A percentile compares a stretch with the other conserved stretches of the same genome.
These are phyloP conservation scores for Silene latifolia DNA, from an alignment of 148 eudicot genomes.

Conservation along the genomic window DNA sequence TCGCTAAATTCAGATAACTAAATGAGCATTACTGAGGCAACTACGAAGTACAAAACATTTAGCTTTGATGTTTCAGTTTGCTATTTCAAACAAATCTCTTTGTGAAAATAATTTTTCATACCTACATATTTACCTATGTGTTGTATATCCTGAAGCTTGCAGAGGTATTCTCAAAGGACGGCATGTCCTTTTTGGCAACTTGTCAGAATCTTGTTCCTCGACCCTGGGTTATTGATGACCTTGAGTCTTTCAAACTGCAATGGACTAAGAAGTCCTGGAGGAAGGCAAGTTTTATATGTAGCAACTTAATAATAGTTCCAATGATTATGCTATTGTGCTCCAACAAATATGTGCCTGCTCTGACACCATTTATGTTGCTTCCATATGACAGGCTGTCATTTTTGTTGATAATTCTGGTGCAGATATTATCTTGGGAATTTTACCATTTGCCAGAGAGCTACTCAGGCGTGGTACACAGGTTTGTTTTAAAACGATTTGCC, in stretches of 20 bases:
- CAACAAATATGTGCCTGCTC: constrained; percentile 4
- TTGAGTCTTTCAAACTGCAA: constrained; percentile 61
- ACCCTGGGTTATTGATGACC: constrained; percentile 99
- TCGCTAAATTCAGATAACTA: neutral
- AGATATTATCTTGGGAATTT: constrained; percentile 84
- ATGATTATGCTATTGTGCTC: neutral
- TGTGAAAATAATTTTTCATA: neutral
- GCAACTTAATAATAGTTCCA: neutral
- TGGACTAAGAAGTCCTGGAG: constrained; percentile 84
- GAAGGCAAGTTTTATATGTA: constrained; percentile 47
- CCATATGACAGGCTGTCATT: constrained; percentile 66
- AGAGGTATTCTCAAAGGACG: constrained; percentile 95
- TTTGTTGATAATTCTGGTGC: constrained; percentile 99
- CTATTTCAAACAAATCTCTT: neutral
- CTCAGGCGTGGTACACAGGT: constrained; percentile 93
- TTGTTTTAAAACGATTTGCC: constrained; percentile 20
- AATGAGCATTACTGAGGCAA: neutral
- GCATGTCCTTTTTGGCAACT: constrained; percentile 91
- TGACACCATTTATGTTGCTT: constrained; percentile 26
- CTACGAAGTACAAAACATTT: neutral
- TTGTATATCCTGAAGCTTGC: constrained; percentile 64
- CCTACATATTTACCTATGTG: neutral
- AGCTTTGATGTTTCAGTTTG: neutral
- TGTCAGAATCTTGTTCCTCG: constrained; percentile 93
- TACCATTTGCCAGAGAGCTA: constrained; percentile 96